Percentiles rank a stretch among this genome's conserved stretches.
These are phyloP conservation scores for Marsdenia floribunda DNA, from an alignment of 257 asterid species.

Conservation along the genomic window DNA sequence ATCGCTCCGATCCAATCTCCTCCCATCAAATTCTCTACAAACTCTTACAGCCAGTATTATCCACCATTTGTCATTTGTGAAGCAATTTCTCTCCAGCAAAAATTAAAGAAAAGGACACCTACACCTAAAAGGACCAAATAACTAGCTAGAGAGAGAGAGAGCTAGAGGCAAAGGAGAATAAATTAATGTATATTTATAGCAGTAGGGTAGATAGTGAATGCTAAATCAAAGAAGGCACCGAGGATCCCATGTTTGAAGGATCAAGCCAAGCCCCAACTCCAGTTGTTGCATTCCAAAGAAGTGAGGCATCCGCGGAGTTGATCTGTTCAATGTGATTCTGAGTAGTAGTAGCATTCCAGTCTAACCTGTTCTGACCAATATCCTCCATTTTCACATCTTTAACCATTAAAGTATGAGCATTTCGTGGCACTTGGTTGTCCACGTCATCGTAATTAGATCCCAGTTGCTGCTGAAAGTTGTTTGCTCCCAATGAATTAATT, in stretches of 20 bases:
- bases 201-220: not conserved
- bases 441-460: not conserved
- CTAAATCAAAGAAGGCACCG: constrained; percentile 43
- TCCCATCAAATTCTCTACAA: constrained; percentile 16
- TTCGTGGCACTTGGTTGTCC: too few relatives aligned
- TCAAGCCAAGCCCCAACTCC: constrained; percentile 36
- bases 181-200: not conserved
- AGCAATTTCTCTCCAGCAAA: too few relatives aligned
- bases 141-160: constrained; percentile 15
- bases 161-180: too few relatives aligned
- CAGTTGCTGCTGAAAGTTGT: not conserved
- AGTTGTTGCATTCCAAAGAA: constrained; percentile 28
- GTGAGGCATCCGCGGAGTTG: constrained; percentile 29
- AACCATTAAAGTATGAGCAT: too few relatives aligned
- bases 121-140: not conserved
- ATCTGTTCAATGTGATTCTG: constrained; percentile 19
- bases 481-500: not conserved
- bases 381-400: constrained; percentile 37
- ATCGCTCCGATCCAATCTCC: constrained; percentile 67
- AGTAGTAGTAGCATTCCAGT: constrained; percentile 9
- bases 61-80: too few relatives aligned
- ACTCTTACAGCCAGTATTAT: too few relatives aligned
- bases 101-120: too few relatives aligned
- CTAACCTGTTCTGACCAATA: constrained; percentile 23
- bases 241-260: constrained; percentile 44